phyloP scores from a whole-genome alignment of 345 rosid species.

The Fremontodendron californicum region DNA sequence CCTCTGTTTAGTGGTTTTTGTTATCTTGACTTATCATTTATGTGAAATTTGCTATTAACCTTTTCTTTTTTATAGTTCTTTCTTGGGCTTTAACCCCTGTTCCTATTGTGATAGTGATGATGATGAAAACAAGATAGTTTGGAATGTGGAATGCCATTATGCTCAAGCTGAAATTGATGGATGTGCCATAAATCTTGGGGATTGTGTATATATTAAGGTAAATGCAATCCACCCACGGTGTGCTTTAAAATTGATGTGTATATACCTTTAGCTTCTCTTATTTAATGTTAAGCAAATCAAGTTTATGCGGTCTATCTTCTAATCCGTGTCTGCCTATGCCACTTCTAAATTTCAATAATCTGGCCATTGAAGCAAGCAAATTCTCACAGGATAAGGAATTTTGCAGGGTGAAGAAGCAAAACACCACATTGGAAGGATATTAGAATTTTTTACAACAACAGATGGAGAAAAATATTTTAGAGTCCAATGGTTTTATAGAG shows the following conservation, averaged over 20 bases:
- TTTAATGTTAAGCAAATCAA: background rate
- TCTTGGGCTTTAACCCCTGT: constrained; percentile 17
- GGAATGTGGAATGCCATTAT: constrained; percentile 87
- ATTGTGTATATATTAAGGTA: constrained; percentile 74
- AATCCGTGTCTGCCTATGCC: background rate
- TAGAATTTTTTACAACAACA: constrained; percentile 77
- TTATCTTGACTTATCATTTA: constrained; percentile 6
- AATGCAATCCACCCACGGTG: constrained; percentile 14
- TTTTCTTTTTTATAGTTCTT: constrained; percentile 8
- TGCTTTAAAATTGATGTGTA: background rate
- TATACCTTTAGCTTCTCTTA: background rate
- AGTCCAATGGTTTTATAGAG: constrained; percentile 94
- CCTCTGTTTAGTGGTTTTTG: background rate
- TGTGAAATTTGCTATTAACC: background rate
- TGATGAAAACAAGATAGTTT: constrained; percentile 63
- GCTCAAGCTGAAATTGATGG: constrained; percentile 57
- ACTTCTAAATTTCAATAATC: background rate
- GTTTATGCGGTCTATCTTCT: background rate
- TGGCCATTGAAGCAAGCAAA: background rate
- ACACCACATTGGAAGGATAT: constrained; percentile 60
- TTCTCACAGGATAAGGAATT: constrained; percentile 13
- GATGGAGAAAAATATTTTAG: constrained; percentile 69
- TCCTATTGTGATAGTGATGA: constrained; percentile 44
- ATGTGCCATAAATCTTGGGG: constrained; percentile 55
- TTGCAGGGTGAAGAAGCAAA: constrained; percentile 66